phyloP scores from a whole-genome alignment of 495 filamentous ascomycete species.

The Parachaetomium inaequale region DNA sequence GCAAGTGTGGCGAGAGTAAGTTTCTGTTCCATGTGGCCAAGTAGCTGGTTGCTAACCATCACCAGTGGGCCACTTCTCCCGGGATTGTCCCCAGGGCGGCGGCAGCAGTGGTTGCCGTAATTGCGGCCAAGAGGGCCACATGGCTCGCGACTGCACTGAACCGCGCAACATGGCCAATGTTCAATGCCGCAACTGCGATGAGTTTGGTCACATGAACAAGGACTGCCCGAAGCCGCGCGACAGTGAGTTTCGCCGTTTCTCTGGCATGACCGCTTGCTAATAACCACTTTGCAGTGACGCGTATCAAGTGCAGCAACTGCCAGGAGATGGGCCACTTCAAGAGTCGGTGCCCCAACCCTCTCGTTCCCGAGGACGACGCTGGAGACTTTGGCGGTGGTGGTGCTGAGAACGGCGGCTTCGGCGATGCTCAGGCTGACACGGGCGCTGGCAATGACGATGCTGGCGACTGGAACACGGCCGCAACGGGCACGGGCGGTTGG shows the following conservation, averaged over 20 bases:
- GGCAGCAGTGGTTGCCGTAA: constrained; percentile 59
- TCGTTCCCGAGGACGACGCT: constrained; percentile 33
- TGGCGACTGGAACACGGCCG: constrained; percentile 10
- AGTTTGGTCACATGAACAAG: constrained; percentile 64
- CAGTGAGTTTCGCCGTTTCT: constrained; percentile 46
- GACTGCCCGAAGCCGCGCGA: constrained; percentile 77
- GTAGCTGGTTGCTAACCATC: constrained; percentile 12
- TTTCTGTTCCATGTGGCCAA: not conserved
- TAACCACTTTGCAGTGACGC: constrained; percentile 44
- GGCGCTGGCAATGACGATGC: constrained; percentile 9
- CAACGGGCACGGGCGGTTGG: constrained; percentile 18
- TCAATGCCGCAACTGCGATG: constrained; percentile 73
- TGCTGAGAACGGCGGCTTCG: constrained; percentile 8
- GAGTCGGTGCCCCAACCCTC: constrained; percentile 55
- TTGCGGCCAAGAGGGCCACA: constrained; percentile 69
- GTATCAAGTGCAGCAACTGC: constrained; percentile 74
- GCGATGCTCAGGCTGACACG: constrained; percentile 6
- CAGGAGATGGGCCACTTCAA: constrained; percentile 70
- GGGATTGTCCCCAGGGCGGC: constrained; percentile 67
- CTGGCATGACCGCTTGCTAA: constrained; percentile 23
- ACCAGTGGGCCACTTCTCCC: constrained; percentile 75
- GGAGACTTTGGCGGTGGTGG: constrained; percentile 8
- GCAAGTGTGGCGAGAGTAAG: constrained; percentile 67
- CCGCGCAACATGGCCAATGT: constrained; percentile 66
- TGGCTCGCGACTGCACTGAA: constrained; percentile 39